Evolutionary conservation across 257 asterid genomes (phyloP).

Genomic region (Plantago major): DNA sequence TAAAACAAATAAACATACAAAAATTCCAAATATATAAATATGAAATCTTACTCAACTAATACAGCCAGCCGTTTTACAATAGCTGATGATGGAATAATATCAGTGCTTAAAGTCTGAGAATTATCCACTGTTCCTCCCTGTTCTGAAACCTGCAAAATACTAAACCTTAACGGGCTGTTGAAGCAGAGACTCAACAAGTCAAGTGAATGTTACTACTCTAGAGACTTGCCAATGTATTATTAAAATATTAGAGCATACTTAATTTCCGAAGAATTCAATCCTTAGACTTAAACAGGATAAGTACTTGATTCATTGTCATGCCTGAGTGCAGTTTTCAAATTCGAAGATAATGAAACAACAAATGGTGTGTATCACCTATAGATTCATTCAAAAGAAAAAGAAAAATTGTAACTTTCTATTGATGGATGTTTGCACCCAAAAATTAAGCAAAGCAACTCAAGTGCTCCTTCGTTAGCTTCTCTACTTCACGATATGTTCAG

Average conservation of each 20-base stretch:
- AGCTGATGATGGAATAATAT: slow-evolving; percentile 63
- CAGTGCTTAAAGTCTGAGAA: slow-evolving; percentile 39
- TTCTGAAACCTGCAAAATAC: slow-evolving; percentile 54
- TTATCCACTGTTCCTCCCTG: slow-evolving; percentile 37
- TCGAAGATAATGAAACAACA: slow-evolving; percentile 16
- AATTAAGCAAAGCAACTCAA: too few species aligned
- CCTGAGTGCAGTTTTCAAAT: slow-evolving; percentile 4
- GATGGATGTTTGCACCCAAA: too few species aligned
- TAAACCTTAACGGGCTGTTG: slow-evolving; percentile 16
- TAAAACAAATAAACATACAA: slow-evolving; percentile 11
- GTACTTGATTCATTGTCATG: background rate
- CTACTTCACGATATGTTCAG: too few species aligned
- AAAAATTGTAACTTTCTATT: too few species aligned
- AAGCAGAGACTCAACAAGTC: slow-evolving; percentile 22
- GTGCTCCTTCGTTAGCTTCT: too few species aligned
- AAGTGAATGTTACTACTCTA: slow-evolving; percentile 14
- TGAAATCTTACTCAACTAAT: slow-evolving; percentile 74
- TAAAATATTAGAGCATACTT: background rate
- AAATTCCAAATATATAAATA: slow-evolving; percentile 6
- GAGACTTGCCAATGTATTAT: slow-evolving; percentile 5
- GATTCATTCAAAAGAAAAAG: too few species aligned
- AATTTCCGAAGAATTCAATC: slow-evolving; percentile 9
- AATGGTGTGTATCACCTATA: too few species aligned
- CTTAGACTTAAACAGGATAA: slow-evolving; percentile 10
- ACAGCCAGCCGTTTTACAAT: slow-evolving; percentile 82